phyloP scores from a whole-genome alignment of 2,329 filamentous ascomycete species.

The Venturia nashicola region DNA sequence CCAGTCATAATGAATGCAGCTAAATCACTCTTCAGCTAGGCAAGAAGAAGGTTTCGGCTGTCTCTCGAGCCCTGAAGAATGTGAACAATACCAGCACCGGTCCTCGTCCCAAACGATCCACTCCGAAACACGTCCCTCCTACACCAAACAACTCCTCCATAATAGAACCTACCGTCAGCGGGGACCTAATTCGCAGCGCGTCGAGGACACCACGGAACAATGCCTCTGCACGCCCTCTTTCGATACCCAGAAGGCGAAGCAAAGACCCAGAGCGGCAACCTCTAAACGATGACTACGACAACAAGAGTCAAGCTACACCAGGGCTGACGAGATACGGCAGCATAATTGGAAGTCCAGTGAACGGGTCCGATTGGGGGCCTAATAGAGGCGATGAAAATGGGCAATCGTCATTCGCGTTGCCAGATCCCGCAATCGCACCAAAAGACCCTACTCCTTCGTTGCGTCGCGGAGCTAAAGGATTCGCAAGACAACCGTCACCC shows the following conservation, averaged over 20 bases:
- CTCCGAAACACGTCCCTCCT: neutral
- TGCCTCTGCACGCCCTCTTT: neutral
- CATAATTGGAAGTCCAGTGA: constrained; percentile 42
- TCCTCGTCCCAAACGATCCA: constrained; percentile 1
- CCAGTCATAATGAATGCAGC: neutral
- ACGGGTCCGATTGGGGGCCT: constrained; percentile 3
- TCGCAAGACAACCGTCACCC: neutral
- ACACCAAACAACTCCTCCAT: neutral
- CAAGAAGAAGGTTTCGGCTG: constrained; percentile 85
- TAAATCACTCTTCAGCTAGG: constrained; percentile 38
- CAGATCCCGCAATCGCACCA: constrained; percentile 43
- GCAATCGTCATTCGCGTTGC: constrained; percentile 44
- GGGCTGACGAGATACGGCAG: constrained; percentile 47
- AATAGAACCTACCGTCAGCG: neutral
- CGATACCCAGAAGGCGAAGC: neutral
- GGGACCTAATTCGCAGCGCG: neutral
- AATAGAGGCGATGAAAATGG: constrained; percentile 16
- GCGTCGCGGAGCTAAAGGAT: neutral
- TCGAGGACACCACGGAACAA: neutral
- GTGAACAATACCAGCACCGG: constrained; percentile 24
- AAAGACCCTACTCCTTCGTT: neutral
- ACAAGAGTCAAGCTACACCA: constrained; percentile 1
- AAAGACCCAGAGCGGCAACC: constrained; percentile 2
- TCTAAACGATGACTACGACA: constrained; percentile 3
- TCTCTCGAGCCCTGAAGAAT: constrained; percentile 56